phyloP scores from a whole-genome alignment of 106 monocot species.

The Allium sativum region DNA sequence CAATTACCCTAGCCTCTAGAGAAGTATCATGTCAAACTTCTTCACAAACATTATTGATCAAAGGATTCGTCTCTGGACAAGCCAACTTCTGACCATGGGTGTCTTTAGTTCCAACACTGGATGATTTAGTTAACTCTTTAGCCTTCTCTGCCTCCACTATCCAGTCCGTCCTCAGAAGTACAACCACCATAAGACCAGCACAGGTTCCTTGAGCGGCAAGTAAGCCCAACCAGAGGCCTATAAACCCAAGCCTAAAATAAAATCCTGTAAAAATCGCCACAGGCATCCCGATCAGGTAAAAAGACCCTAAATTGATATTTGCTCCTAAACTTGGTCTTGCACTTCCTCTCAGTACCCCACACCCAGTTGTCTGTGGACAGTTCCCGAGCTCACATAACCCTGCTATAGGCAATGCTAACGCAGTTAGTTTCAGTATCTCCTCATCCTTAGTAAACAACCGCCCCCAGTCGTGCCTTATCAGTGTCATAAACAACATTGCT shows the following conservation, averaged over 20 bases:
- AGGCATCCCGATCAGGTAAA: constrained; percentile 79
- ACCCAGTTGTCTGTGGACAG: constrained; percentile 89
- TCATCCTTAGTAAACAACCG: constrained; percentile 52
- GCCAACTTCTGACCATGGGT: constrained; percentile 1
- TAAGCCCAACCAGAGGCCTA: constrained; percentile 74
- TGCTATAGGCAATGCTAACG: constrained; percentile 62
- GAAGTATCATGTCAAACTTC: no score
- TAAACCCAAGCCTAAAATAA: constrained; percentile 51
- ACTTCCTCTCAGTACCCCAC: constrained; percentile 82
- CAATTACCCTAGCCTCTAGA: not conserved
- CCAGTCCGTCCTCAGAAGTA: constrained; percentile 51
- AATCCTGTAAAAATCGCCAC: constrained; percentile 54
- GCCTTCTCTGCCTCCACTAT: constrained; percentile 40
- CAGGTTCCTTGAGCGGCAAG: constrained; percentile 71
- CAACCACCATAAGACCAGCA: constrained; percentile 42
- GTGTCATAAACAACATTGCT: constrained; percentile 53
- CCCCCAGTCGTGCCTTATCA: constrained; percentile 60
- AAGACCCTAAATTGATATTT: constrained; percentile 70
- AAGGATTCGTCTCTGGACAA: constrained; percentile 21
- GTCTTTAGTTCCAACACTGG: constrained; percentile 4
- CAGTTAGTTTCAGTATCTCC: constrained; percentile 69
- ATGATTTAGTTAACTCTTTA: constrained; percentile 36
- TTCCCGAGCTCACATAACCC: constrained; percentile 97
- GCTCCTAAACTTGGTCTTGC: constrained; percentile 65
- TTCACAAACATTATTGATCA: constrained; percentile 5